A percentile compares a stretch with the other conserved stretches of the same genome.
Evolutionary conservation across 2,329 filamentous ascomycete genomes (phyloP).

Genomic region (Colletotrichum spinosum): DNA sequence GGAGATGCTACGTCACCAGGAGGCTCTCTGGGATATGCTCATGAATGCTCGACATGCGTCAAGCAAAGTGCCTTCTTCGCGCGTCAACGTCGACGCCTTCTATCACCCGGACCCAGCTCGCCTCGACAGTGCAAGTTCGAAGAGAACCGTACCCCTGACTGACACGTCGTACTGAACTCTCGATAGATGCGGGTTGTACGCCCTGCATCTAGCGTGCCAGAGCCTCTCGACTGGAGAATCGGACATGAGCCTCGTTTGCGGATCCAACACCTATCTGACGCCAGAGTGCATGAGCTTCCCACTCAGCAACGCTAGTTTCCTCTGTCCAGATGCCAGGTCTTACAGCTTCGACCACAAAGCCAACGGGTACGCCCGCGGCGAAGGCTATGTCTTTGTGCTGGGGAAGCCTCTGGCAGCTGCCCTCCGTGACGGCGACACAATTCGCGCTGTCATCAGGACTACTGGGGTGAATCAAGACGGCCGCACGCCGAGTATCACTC

Average conservation of each 20-base stretch:
- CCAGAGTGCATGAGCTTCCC: conserved; percentile 64
- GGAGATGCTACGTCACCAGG: conserved; percentile 24
- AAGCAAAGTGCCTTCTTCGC: background rate
- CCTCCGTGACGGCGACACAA: conserved; percentile 66
- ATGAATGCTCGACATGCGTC: background rate
- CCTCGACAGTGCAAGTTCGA: too few relatives aligned
- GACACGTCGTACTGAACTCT: too few relatives aligned
- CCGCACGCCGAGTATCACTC: conserved; percentile 67
- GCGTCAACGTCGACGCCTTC: conserved; percentile 4
- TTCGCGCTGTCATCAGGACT: conserved; percentile 65
- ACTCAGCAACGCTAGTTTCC: conserved; percentile 64
- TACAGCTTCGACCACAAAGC: conserved; percentile 68
- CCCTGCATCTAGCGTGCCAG: conserved; percentile 64
- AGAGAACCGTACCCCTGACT: background rate
- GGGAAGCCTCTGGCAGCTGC: conserved; percentile 70
- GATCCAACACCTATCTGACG: conserved; percentile 64
- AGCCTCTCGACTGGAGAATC: conserved; percentile 58
- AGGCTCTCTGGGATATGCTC: conserved; percentile 22
- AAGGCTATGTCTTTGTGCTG: conserved; percentile 69
- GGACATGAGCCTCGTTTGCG: conserved; percentile 56
- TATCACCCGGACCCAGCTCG: conserved; percentile 6
- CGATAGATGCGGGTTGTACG: conserved; percentile 52
- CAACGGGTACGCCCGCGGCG: conserved; percentile 73
- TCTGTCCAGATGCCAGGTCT: conserved; percentile 61
- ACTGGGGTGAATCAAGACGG: conserved; percentile 69